These are phyloP conservation scores for Apiospora kogelbergensis DNA, from an alignment of 2,329 filamentous ascomycete species.

Conservation along the genomic window DNA sequence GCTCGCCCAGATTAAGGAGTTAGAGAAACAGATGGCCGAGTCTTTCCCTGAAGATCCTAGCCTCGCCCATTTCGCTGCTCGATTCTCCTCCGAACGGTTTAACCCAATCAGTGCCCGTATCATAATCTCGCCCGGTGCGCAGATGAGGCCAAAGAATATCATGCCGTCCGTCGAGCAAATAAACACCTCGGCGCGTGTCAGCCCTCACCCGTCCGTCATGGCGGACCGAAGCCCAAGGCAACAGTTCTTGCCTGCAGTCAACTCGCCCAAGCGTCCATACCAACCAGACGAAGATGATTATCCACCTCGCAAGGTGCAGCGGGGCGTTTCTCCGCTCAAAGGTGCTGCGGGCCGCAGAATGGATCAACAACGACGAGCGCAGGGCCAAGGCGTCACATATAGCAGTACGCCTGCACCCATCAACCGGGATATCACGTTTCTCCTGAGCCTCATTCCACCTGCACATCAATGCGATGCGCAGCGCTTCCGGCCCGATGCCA, in stretches of 20 bases:
- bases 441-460: conserved; percentile 72
- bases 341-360: conserved; percentile 82
- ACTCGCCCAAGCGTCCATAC: conserved; percentile 63
- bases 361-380: conserved; percentile 68
- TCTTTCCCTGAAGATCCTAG: conserved; percentile 88
- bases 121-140: conserved; percentile 77
- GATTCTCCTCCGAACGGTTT: conserved; percentile 73
- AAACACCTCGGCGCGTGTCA: conserved; percentile 41
- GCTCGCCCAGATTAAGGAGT: conserved; percentile 81
- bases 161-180: conserved; percentile 55
- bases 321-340: conserved; percentile 92
- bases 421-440: conserved; percentile 65
- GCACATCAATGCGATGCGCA: conserved; percentile 70
- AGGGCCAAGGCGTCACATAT: conserved; percentile 42
- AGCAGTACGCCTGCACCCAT: conserved; percentile 58
- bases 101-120: conserved; percentile 80
- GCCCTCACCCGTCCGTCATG: conserved; percentile 37
- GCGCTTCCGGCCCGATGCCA: conserved; percentile 66
- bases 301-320: conserved; percentile 80
- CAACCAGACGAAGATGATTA: conserved; percentile 69
- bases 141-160: conserved; percentile 67
- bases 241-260: conserved; percentile 46
- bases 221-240: conserved; percentile 44
- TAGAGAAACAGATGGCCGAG: conserved; percentile 90
- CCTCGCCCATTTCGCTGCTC: conserved; percentile 71